phyloP scores from a whole-genome alignment of 108 stramenopile species.

The Bacterosira constricta region DNA sequence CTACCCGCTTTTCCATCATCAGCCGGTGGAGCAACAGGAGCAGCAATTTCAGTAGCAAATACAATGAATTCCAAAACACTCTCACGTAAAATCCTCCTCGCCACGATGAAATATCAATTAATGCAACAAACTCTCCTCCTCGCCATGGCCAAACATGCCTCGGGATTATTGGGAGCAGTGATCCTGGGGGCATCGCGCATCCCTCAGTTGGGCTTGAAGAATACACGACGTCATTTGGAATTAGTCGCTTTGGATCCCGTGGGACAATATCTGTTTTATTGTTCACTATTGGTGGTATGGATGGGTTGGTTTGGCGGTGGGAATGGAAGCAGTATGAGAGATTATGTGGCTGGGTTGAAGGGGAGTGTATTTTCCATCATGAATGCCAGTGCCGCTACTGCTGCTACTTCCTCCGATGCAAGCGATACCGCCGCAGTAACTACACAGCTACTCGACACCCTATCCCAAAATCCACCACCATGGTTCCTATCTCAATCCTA shows the following conservation, averaged over 20 bases:
- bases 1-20: conserved; percentile 27
- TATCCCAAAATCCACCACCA: conserved; percentile 28
- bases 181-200: conserved; percentile 65
- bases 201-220: conserved; percentile 63
- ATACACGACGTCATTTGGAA: conserved; percentile 67
- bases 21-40: background rate
- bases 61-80: conserved; percentile 31
- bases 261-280: conserved; percentile 82
- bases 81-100: conserved; percentile 51
- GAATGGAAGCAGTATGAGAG: conserved; percentile 35
- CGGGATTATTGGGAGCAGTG: conserved; percentile 68
- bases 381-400: conserved; percentile 10
- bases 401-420: background rate
- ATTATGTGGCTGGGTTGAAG: conserved; percentile 10
- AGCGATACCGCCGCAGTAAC: background rate
- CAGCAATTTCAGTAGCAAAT: background rate
- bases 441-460: conserved; percentile 13
- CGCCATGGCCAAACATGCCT: conserved; percentile 77
- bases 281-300: conserved; percentile 74
- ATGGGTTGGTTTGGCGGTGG: conserved; percentile 34
- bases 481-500: conserved; percentile 43
- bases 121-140: conserved; percentile 67
- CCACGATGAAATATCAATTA: conserved; percentile 41
- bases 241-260: conserved; percentile 71
- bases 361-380: conserved; percentile 25